Conservation (phyloP, 129 eudicot genomes). For the Flaveria sonorensis region DNA sequence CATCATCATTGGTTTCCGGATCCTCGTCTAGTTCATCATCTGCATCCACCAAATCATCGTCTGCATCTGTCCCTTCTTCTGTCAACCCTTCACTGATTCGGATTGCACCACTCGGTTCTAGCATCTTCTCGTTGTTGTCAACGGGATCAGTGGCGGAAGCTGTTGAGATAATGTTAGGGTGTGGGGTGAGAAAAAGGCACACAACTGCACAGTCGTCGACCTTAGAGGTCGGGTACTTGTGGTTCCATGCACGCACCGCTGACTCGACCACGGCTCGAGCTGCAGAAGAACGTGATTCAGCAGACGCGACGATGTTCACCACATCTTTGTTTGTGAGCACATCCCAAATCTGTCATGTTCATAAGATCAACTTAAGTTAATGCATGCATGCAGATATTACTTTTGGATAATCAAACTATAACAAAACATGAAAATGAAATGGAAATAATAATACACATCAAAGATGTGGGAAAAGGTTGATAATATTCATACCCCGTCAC, state of each 20-base stretch:
- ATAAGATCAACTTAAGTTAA: background rate
- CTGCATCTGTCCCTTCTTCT: slow-evolving; percentile 22
- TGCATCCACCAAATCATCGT: slow-evolving; percentile 18
- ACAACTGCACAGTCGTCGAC: slow-evolving; percentile 93
- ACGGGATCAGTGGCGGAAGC: slow-evolving; percentile 35
- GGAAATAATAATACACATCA: too few species aligned
- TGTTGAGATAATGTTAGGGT: slow-evolving; percentile 23
- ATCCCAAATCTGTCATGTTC: slow-evolving; percentile 66
- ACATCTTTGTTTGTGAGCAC: slow-evolving; percentile 84
- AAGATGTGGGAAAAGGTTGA: background rate
- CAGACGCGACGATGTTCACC: slow-evolving; percentile 62
- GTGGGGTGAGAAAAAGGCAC: slow-evolving; percentile 73
- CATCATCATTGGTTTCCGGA: slow-evolving; percentile 17
- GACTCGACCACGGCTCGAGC: slow-evolving; percentile 72
- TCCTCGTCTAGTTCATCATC: slow-evolving; percentile 34
- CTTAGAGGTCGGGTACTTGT: slow-evolving; percentile 84
- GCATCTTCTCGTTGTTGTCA: slow-evolving; percentile 25
- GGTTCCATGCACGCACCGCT: slow-evolving; percentile 80
- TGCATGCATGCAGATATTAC: too few species aligned
- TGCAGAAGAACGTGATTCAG: slow-evolving; percentile 57
- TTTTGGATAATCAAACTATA: too few species aligned
- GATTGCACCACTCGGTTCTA: slow-evolving; percentile 1
- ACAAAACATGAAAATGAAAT: too few species aligned
- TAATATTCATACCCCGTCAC: slow-evolving; percentile 64
- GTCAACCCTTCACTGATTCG: background rate